A percentile compares a stretch with the other conserved stretches of the same genome.
phyloP scores from a whole-genome alignment of 2,329 filamentous ascomycete genomes.

The Apiospora koreana region DNA sequence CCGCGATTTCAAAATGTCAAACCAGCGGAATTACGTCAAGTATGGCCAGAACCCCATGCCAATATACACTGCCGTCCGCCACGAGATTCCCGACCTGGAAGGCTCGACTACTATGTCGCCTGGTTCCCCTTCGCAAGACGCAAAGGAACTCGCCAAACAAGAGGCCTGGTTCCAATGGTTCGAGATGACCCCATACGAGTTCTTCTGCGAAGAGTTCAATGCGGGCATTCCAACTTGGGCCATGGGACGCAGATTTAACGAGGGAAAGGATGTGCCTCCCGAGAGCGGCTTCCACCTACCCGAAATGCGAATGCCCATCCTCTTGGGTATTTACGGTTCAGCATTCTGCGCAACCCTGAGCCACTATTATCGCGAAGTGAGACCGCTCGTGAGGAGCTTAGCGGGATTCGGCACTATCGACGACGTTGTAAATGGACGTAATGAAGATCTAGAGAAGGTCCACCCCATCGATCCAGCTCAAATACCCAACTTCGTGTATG shows the following conservation, averaged over 20 bases:
- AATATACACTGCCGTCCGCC: conserved; percentile 93
- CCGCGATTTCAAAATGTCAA: conserved; percentile 86
- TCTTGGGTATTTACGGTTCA: conserved; percentile 95
- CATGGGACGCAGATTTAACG: conserved; percentile 78
- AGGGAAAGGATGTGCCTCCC: conserved; percentile 65
- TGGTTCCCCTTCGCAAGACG: conserved; percentile 43
- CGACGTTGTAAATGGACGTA: conserved; percentile 77
- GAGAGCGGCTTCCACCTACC: conserved; percentile 73
- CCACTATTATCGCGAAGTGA: conserved; percentile 93
- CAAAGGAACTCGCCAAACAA: conserved; percentile 54
- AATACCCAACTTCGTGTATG: conserved; percentile 86
- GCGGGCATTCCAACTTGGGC: conserved; percentile 96
- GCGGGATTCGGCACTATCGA: conserved; percentile 78
- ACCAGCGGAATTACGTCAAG: conserved; percentile 75
- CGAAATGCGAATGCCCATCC: conserved; percentile 78
- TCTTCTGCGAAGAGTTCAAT: conserved; percentile 89
- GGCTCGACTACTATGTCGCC: conserved; percentile 38
- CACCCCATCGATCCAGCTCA: conserved; percentile 92
- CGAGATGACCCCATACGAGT: conserved; percentile 91
- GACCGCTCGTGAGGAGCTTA: conserved; percentile 76
- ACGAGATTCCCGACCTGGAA: conserved; percentile 80
- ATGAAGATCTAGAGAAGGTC: conserved; percentile 84
- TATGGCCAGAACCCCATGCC: conserved; percentile 83
- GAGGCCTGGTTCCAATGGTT: conserved; percentile 99
- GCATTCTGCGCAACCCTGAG: conserved; percentile 95